Evolutionary conservation across 495 filamentous ascomycete genomes (phyloP), one percentile per base, ranked within the genome.

Genomic region (Podospora conica): DNA sequence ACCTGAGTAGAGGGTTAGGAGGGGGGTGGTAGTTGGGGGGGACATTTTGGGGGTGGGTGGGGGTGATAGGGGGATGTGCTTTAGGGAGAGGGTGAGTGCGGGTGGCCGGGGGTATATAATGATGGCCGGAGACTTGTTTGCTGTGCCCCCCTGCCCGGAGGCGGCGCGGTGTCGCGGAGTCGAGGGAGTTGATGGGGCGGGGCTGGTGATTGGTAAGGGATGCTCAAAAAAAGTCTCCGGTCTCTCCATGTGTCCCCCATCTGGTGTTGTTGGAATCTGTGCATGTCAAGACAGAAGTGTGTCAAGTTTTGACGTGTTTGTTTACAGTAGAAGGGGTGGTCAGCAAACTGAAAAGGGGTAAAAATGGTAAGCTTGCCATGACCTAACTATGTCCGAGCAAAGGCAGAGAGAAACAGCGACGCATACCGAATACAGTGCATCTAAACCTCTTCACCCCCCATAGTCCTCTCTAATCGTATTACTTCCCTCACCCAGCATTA

Each of bases 1-100:
- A 28, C 65, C 29, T 7, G 66, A 65, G 59, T 65, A 71, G 53
- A 71, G 33, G 23, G 56, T 69, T 8, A 71, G 67, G 29, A 57
- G 24, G 9, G 69, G 66, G 55, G 21, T 54, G 18, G 64, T 24
- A n/a, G n/a, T n/a, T n/a, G 33, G 33, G 18, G 18, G 0, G 1
- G 40, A 8, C 40, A 48, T 48, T 48, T 6, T 48, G 33, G 15
- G 15, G 33, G 33, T 6, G 4, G 4, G 12, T 12, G 33, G 33
- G 33, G 11, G 11, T 33, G 12, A 15, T 40, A 1, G 11, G 15
- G 15, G 15, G 5, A 40, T 15, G 33, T 9, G 29, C 2, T 9
- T 1, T 4, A 15, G 33, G 12, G 33, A 40, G 33, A 40, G 18
- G 6, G 18, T 6, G 40, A 9, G 6, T 9, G n/a, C 7, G 1